Evolutionary conservation across 257 asterid genomes (phyloP).

Genomic region (Nicotiana otophora): DNA sequence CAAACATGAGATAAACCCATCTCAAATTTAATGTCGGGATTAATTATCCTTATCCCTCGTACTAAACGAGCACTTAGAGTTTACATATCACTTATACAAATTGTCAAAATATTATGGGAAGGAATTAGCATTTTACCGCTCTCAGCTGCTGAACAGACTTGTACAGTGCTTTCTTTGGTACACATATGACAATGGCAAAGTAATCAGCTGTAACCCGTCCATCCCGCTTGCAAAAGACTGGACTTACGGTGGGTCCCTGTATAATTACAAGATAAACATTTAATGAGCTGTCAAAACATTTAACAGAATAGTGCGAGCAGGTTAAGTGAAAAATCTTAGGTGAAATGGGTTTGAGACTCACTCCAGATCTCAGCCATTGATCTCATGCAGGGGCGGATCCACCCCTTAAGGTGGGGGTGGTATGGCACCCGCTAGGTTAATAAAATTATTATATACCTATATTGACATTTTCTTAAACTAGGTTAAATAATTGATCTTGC

Average conservation of each 20-base stretch:
- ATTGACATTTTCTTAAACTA: too few relatives aligned
- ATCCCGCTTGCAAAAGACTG: conserved; percentile 64
- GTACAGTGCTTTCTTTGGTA: conserved; percentile 86
- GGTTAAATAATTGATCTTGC: too few relatives aligned
- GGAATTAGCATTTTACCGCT: conserved; percentile 51
- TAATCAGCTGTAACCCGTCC: conserved; percentile 57
- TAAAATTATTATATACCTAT: too few relatives aligned
- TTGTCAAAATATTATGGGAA: neutral
- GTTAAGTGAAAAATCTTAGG: neutral
- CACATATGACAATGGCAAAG: conserved; percentile 87
- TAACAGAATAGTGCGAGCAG: neutral
- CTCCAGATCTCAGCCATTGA: neutral
- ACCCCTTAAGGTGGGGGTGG: too few relatives aligned
- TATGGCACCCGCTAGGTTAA: too few relatives aligned
- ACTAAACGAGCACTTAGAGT: neutral
- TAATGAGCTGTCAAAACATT: neutral
- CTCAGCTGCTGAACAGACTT: conserved; percentile 88
- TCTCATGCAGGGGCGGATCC: neutral
- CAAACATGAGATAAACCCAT: too few relatives aligned
- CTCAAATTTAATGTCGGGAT: too few relatives aligned
- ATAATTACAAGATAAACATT: neutral
- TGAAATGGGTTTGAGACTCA: neutral
- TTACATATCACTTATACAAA: conserved; percentile 8
- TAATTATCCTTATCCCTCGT: too few relatives aligned
- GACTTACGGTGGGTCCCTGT: conserved; percentile 96